These are phyloP conservation scores for Jatropha podagrica DNA, from an alignment of 441 rosid species.

Conservation along the genomic window DNA sequence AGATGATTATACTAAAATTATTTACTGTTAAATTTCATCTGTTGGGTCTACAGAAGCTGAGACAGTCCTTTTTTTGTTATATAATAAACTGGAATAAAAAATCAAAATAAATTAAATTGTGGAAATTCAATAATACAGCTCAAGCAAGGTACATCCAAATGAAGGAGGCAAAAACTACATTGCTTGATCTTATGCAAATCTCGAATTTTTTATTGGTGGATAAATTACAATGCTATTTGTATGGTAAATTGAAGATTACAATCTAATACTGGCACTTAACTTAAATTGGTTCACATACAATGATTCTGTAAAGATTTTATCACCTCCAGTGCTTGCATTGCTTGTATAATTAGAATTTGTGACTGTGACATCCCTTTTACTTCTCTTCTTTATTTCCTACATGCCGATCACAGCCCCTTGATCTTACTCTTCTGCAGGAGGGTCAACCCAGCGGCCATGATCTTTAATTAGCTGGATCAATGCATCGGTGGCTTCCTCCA, in stretches of 20 bases:
- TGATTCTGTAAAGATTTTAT: no score
- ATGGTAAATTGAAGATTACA: constrained; percentile 2
- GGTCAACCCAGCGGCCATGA: constrained; percentile 94
- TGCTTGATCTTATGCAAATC: not conserved
- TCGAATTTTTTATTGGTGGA: constrained; percentile 8
- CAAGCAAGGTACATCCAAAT: no score
- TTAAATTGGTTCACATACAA: not conserved
- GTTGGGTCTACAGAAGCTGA: no score
- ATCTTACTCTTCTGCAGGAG: constrained; percentile 63
- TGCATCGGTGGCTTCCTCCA: constrained; percentile 86
- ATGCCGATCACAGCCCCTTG: not conserved
- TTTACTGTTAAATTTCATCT: no score
- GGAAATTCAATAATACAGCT: no score
- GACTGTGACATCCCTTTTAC: constrained; percentile 7
- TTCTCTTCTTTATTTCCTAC: constrained; percentile 2
- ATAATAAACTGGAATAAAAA: no score
- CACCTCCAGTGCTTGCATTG: not conserved
- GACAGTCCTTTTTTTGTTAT: no score
- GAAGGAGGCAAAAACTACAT: not conserved
- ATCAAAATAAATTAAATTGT: no score
- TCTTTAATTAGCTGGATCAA: constrained; percentile 90
- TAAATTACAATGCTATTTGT: constrained; percentile 15
- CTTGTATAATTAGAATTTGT: not conserved
- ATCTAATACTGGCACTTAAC: not conserved
- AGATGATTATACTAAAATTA: no score